These are phyloP conservation scores for Neopestalotiopsis sp. DNA, from an alignment of 2,329 filamentous ascomycete species.

Conservation along the genomic window DNA sequence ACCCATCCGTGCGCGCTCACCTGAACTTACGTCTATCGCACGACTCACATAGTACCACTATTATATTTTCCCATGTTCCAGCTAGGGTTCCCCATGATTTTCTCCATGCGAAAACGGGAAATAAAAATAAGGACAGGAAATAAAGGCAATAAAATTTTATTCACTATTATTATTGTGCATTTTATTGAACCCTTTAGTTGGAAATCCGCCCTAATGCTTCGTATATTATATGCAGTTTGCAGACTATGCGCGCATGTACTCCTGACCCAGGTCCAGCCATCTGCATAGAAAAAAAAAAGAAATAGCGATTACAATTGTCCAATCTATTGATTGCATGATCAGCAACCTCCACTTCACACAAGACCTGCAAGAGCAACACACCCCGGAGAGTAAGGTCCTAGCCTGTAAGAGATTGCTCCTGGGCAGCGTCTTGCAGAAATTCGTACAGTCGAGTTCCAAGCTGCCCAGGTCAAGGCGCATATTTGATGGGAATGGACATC, in stretches of 20 bases:
- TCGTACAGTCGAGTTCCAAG: conserved; percentile 3
- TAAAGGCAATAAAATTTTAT: too few species aligned
- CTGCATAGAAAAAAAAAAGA: background rate
- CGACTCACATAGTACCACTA: too few species aligned
- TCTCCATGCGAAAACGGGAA: too few species aligned
- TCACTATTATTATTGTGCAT: background rate
- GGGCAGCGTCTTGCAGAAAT: background rate
- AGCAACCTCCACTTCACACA: background rate
- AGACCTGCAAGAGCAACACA: background rate
- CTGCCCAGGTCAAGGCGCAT: background rate
- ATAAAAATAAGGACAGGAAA: too few species aligned
- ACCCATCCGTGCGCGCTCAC: too few species aligned
- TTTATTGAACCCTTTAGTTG: background rate
- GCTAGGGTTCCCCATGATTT: background rate
- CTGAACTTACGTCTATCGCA: too few species aligned
- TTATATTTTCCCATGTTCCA: too few species aligned
- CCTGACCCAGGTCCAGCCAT: background rate
- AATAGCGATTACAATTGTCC: background rate
- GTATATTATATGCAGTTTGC: too few species aligned
- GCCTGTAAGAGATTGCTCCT: background rate
- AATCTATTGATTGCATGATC: background rate
- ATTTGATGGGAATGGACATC: background rate
- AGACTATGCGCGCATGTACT: background rate
- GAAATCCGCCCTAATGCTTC: too few species aligned
- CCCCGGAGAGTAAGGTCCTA: conserved; percentile 2